These are phyloP conservation scores for Alloteropsis angusta DNA, from an alignment of 202 grass and related monocot genomes.

Conservation along the genomic window DNA sequence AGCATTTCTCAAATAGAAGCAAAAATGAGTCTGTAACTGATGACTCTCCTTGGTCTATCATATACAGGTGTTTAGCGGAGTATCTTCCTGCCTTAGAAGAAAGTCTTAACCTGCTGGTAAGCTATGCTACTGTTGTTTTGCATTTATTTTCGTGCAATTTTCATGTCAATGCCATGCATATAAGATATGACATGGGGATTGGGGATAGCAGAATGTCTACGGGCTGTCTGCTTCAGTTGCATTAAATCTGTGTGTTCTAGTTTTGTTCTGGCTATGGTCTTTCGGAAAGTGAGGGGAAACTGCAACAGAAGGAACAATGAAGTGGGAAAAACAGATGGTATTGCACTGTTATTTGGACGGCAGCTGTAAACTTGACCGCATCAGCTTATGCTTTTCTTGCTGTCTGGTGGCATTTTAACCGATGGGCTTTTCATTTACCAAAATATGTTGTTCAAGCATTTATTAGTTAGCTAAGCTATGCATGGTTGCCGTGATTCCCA, in stretches of 20 bases:
- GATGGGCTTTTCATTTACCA: not conserved
- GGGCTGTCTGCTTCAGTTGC: not conserved
- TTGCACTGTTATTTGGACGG: not conserved
- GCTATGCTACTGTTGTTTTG: not conserved
- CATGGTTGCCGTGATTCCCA: not conserved
- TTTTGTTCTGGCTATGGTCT: not conserved
- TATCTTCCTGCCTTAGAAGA: conserved; percentile 83
- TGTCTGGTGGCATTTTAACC: not conserved
- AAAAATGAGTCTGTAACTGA: not conserved
- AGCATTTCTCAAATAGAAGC: conserved; percentile 2
- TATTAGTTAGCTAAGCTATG: not conserved
- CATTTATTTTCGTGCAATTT: not conserved
- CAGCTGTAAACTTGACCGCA: not conserved
- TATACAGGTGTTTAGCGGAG: conserved; percentile 68
- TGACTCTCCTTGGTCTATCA: conserved; percentile 23
- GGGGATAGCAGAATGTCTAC: not conserved
- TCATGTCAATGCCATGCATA: not conserved
- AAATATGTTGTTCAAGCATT: not conserved
- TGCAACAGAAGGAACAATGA: not conserved
- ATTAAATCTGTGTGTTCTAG: not conserved
- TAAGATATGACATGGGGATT: not conserved
- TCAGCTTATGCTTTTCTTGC: not conserved
- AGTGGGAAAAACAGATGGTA: conserved; percentile 9
- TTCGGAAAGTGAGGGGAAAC: not conserved
- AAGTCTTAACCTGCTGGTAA: conserved; percentile 60